Evolutionary conservation across 495 filamentous ascomycete species (phyloP), one percentile per base, ranked within the genome.

Genomic region (Saxispiralis lemnorum): DNA sequence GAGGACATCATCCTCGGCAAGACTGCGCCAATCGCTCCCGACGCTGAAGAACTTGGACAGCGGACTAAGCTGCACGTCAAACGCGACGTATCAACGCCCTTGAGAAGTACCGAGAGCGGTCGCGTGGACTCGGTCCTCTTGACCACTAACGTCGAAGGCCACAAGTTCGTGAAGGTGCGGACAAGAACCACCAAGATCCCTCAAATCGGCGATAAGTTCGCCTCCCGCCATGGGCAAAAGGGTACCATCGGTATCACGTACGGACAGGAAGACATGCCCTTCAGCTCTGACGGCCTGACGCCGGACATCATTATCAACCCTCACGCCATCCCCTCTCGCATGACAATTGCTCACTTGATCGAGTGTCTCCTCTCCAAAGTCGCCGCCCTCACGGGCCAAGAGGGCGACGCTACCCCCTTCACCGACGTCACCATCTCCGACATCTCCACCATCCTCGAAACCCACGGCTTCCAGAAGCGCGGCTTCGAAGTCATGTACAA

Each of bases 1-100:
- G 92, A 99, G 53, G 89, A 99, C 59, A 93, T 99, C 54, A 95
- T 99, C 61, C 96, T 99, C 50, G 92, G 92, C 24, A 99, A 99
- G 68, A 95, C 88, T 1, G 84, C 87, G 2, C 89, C 89, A 12
- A 81, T 99, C 54, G 77, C 81, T 15, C 78, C 89, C 0, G 87
- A 96, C 51, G 78, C 83, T 10, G 82, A 94, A 54, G 92, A 96
- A 61, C 76, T 95, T 43, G 92, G 92, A 11, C 86, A 93, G 59
- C 72, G 88, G 9, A 88, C 84, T 15, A 83, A 81, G 51, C 64
- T 77, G 32, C 92, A 96, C 64, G 76, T 79, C 56, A 96, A 95
- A 66, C 75, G 89, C 1, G 89, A 96, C 56, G 84, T 85, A 10
- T 95, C 87, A 14, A 96, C 89, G 2, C 87, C 89, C 17, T 71